phyloP scores from a whole-genome alignment of 1,284 basidiomycete genomes.

The Dichomitus squalens region DNA sequence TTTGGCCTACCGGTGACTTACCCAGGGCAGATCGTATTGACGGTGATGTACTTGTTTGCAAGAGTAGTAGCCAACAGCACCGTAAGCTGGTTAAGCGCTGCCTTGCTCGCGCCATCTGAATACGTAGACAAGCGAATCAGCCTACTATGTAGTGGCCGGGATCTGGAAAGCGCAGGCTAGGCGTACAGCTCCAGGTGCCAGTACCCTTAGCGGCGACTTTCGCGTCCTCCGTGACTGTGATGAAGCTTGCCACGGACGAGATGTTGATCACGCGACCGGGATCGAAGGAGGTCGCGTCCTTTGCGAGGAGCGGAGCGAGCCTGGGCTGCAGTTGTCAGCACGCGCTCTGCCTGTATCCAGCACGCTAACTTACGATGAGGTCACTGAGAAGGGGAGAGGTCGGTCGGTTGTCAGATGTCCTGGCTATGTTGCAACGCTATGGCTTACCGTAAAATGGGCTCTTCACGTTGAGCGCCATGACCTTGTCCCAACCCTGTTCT shows the following conservation, averaged over 20 bases:
- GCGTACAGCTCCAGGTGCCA: slow-evolving; percentile 84
- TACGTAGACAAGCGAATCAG: neutral
- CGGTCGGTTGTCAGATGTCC: neutral
- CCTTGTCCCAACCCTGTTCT: slow-evolving; percentile 84
- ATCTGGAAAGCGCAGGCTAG: neutral
- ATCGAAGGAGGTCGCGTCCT: slow-evolving; percentile 66
- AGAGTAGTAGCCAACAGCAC: slow-evolving; percentile 74
- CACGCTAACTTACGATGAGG: slow-evolving; percentile 54
- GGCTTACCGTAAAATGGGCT: slow-evolving; percentile 75
- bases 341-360: neutral
- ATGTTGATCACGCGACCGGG: slow-evolving; percentile 83
- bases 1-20: slow-evolving; percentile 35
- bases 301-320: slow-evolving; percentile 65
- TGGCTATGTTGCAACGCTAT: neutral
- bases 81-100: slow-evolving; percentile 84
- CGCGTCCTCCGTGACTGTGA: slow-evolving; percentile 51
- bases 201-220: slow-evolving; percentile 55
- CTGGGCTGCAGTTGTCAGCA: slow-evolving; percentile 31
- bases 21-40: slow-evolving; percentile 88
- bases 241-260: slow-evolving; percentile 72
- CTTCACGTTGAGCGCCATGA: slow-evolving; percentile 81
- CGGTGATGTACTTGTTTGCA: slow-evolving; percentile 62
- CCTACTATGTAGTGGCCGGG: neutral
- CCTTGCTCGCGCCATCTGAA: slow-evolving; percentile 79
- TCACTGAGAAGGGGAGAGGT: slow-evolving; percentile 46